Conservation (phyloP, 768 basidiomycete genomes). For the Termitomyces sp. region DNA sequence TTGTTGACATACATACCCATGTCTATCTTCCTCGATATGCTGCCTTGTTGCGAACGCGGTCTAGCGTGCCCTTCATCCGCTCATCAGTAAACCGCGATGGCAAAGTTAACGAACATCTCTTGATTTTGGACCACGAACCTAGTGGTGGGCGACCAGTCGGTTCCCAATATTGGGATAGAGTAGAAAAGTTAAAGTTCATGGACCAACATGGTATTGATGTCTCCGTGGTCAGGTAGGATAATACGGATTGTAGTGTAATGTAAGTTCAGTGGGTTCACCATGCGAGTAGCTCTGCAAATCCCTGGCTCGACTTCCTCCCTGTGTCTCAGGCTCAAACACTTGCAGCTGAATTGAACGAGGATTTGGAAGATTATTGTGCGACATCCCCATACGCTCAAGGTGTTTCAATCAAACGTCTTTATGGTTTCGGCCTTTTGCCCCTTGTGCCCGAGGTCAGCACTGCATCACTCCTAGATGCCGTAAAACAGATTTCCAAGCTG, state of each 20-base stretch:
- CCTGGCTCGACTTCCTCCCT: slow-evolving; percentile 86
- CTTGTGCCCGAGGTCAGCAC: slow-evolving; percentile 63
- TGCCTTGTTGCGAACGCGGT: slow-evolving; percentile 58
- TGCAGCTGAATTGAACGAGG: slow-evolving; percentile 67
- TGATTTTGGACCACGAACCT: slow-evolving; percentile 79
- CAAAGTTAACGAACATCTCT: slow-evolving; percentile 55
- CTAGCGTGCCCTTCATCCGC: slow-evolving; percentile 63
- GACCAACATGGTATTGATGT: slow-evolving; percentile 74
- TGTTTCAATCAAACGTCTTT: slow-evolving; percentile 54
- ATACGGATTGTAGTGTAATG: background rate
- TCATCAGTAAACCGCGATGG: slow-evolving; percentile 37
- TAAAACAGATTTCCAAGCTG: slow-evolving; percentile 58
- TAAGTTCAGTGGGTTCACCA: background rate
- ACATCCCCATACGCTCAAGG: slow-evolving; percentile 43
- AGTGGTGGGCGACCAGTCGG: slow-evolving; percentile 78
- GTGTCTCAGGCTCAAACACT: slow-evolving; percentile 59
- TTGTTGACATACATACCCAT: slow-evolving; percentile 85
- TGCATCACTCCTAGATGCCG: slow-evolving; percentile 51
- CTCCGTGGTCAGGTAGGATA: slow-evolving; percentile 64
- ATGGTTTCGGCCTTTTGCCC: slow-evolving; percentile 81
- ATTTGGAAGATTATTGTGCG: slow-evolving; percentile 76
- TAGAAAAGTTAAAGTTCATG: slow-evolving; percentile 83
- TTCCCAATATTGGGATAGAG: slow-evolving; percentile 74
- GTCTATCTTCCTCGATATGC: slow-evolving; percentile 81
- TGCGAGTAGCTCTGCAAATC: slow-evolving; percentile 67